phyloP scores from a whole-genome alignment of 306 rosid species.

The Ceratonia siliqua region DNA sequence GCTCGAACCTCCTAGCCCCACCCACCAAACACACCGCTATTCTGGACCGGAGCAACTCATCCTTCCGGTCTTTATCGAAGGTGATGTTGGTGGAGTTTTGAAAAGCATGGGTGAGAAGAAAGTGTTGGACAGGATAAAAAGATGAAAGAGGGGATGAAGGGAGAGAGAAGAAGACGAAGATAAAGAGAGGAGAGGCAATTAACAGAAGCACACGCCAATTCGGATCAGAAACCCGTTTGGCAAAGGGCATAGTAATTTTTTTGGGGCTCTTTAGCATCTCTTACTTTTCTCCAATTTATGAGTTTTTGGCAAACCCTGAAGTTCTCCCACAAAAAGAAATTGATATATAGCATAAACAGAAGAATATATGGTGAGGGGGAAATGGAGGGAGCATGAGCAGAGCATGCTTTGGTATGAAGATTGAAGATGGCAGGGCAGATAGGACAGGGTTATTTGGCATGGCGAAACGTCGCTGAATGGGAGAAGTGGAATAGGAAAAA shows the following conservation, averaged over 20 bases:
- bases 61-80: conserved; percentile 22
- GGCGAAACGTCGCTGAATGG: not conserved
- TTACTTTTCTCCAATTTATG: not conserved
- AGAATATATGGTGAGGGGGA: too few relatives aligned
- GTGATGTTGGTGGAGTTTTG: not conserved
- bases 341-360: too few relatives aligned
- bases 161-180: conserved; percentile 49
- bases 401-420: not conserved
- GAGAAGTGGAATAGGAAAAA: too few relatives aligned
- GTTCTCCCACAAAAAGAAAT: not conserved
- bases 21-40: conserved; percentile 93
- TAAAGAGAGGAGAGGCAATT: conserved; percentile 49
- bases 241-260: conserved; percentile 30
- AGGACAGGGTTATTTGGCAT: not conserved
- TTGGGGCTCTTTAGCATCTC: conserved; percentile 37
- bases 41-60: conserved; percentile 59
- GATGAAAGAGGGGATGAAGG: conserved; percentile 39
- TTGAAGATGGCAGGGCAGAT: not conserved
- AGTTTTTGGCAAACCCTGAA: not conserved
- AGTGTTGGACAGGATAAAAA: conserved; percentile 41
- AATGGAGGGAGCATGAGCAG: too few relatives aligned
- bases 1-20: conserved; percentile 92
- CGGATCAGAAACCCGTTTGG: conserved; percentile 39
- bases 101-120: conserved; percentile 35
- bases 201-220: conserved; percentile 58